phyloP scores from a whole-genome alignment of 2,329 filamentous ascomycete species.

The Calonectria henricotiae region DNA sequence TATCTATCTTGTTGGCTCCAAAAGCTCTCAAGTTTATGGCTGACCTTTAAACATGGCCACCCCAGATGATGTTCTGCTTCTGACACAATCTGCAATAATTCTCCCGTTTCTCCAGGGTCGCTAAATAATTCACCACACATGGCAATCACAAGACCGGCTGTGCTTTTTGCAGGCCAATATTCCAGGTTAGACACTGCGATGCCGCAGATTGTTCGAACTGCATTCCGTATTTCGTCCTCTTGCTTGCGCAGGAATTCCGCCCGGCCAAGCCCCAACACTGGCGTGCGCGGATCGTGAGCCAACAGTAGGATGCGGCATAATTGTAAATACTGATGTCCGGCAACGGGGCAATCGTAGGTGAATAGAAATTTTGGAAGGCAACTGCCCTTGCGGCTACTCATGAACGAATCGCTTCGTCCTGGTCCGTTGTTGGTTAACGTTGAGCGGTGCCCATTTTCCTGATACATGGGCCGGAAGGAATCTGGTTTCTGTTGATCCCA shows the following conservation, averaged over 20 bases:
- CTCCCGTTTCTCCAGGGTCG: not conserved
- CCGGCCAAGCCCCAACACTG: not conserved
- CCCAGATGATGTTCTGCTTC: conserved; percentile 19
- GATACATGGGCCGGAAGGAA: conserved; percentile 12
- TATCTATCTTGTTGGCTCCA: not conserved
- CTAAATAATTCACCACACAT: conserved; percentile 23
- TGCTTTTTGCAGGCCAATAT: conserved; percentile 13
- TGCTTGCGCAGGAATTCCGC: not conserved
- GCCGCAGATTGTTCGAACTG: conserved; percentile 20
- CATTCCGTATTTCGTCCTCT: conserved; percentile 4
- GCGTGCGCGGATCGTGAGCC: conserved; percentile 20
- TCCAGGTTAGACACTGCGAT: not conserved
- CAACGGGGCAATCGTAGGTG: conserved; percentile 7
- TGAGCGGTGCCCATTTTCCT: not conserved
- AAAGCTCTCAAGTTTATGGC: conserved; percentile 6
- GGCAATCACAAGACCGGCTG: conserved; percentile 17
- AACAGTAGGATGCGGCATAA: conserved; percentile 16
- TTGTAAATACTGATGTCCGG: conserved; percentile 8
- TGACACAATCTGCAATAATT: conserved; percentile 10
- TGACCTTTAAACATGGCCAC: conserved; percentile 28
- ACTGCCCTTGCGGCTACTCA: not conserved
- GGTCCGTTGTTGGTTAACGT: too few species aligned
- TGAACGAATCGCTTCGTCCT: not conserved
- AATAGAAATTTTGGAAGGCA: not conserved
- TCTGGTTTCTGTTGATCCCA: conserved; percentile 8